Evolutionary conservation across 2,329 filamentous ascomycete genomes (phyloP), one percentile per base, ranked within the genome.

Genomic region (Fusarium buxicola): DNA sequence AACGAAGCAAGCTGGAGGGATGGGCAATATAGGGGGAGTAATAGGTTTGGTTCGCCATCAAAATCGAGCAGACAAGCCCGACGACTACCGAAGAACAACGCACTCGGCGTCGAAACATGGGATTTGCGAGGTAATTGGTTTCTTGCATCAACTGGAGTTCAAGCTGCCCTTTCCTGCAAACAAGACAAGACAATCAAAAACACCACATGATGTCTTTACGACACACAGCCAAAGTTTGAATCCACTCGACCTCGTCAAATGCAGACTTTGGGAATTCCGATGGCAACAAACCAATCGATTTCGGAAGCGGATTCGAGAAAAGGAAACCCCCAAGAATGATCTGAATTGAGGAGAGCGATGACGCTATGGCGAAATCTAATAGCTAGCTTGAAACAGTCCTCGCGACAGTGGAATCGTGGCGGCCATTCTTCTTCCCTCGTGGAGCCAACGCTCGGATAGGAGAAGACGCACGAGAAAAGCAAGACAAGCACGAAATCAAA

Each of bases 351-450:
- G 66, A 72, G 71, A 73, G 72, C 72, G 70, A 73, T 69, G 68
- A 73, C 66, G 72, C 72, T 73, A 73, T 72, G 68, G 72, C 70
- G 72, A 73, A 73, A 73, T 73, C 70, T 72, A 73, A 73, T 72
- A 73, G 71, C 72, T 72, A 73, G 72, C 72, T 73, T 73, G 72
- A 70, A 72, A 73, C 64, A 72, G 70, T 73, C 70, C 57, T 73
- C 67, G 56, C 67, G 60, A 68, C 70, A 70, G 69, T 71, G 69
- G 69, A 68, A 63, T 70, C 63, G 65, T 69, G 55, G 63, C 57
- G 58, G 56, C 52, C 63, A 47, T 61, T 60, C 55, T 60, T 65
- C 51, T 55, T 69, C 63, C 64, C 50, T 66, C 66, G 66, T 56
- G 65, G 64, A 69, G 60, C 63, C 65, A 69, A 56, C 52, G 55